phyloP scores from a whole-genome alignment of 495 filamentous ascomycete species.

The Tirmania nivea region DNA sequence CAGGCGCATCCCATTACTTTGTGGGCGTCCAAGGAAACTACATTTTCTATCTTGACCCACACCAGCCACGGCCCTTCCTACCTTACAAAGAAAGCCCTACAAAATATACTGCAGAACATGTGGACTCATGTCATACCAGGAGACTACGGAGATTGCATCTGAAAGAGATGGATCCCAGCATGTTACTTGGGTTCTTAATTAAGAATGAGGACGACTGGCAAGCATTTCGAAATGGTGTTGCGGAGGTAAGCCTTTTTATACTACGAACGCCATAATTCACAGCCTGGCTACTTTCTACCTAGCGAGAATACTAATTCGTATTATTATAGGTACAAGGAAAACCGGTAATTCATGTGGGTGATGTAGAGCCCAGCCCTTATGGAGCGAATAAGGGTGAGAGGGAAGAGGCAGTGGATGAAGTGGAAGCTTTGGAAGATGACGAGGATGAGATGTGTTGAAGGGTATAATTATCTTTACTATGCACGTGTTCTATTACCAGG shows the following conservation, averaged over 20 bases:
- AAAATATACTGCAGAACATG: conserved; percentile 44
- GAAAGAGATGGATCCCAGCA: conserved; percentile 92
- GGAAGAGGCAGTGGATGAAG: conserved; percentile 63
- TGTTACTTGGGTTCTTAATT: conserved; percentile 94
- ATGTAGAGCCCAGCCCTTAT: conserved; percentile 35
- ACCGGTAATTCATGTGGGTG: conserved; percentile 59
- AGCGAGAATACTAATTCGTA: conserved; percentile 6
- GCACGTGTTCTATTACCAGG: too few species aligned
- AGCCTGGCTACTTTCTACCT: neutral
- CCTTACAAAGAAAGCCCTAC: conserved; percentile 30
- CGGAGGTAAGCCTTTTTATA: conserved; percentile 7
- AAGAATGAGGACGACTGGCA: conserved; percentile 62
- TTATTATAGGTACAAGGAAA: conserved; percentile 46
- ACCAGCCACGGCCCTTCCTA: conserved; percentile 49
- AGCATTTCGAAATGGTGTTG: conserved; percentile 49
- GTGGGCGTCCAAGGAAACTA: conserved; percentile 73
- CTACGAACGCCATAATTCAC: too few species aligned
- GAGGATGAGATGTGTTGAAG: conserved; percentile 21
- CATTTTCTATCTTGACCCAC: conserved; percentile 92
- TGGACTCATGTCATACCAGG: conserved; percentile 70
- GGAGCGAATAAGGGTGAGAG: conserved; percentile 32
- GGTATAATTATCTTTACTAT: too few species aligned
- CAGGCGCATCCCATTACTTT: conserved; percentile 91
- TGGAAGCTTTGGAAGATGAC: conserved; percentile 66
- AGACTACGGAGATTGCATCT: conserved; percentile 63